Conservation (phyloP, 2,329 filamentous ascomycete species). For the Pseudogymnoascus sp. region DNA sequence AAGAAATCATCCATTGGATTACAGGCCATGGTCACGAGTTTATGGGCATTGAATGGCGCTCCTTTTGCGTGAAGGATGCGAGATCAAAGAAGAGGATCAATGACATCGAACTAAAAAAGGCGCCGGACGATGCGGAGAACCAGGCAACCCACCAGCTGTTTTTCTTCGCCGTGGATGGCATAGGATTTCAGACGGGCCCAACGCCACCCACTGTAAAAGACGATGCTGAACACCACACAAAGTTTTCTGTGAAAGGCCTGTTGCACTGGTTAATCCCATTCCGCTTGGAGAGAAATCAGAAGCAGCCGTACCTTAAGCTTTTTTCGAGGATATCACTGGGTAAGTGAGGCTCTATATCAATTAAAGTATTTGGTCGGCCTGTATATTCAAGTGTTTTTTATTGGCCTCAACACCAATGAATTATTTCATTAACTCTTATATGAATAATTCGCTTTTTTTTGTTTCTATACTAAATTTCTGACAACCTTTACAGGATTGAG, state of each 20-base stretch:
- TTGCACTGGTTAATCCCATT: slow-evolving; percentile 46
- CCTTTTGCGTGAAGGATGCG: slow-evolving; percentile 24
- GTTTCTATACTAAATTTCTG: background rate
- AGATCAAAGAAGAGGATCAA: slow-evolving; percentile 23
- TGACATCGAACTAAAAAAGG: slow-evolving; percentile 34
- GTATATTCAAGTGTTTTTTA: background rate
- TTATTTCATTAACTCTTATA: background rate
- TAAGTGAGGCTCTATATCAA: slow-evolving; percentile 25
- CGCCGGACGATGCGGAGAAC: slow-evolving; percentile 26
- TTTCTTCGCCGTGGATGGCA: slow-evolving; percentile 49
- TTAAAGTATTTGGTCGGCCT: too few species aligned
- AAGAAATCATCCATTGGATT: slow-evolving; percentile 37
- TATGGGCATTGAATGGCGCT: slow-evolving; percentile 25
- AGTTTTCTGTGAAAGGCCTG: slow-evolving; percentile 35
- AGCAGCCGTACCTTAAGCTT: slow-evolving; percentile 46
- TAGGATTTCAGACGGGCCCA: slow-evolving; percentile 9
- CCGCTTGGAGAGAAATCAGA: slow-evolving; percentile 34
- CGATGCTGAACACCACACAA: slow-evolving; percentile 11
- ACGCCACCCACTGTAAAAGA: background rate
- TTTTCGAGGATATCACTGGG: slow-evolving; percentile 52
- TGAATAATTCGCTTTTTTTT: background rate
- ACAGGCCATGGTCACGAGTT: slow-evolving; percentile 21
- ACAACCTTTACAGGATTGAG: slow-evolving; percentile 13
- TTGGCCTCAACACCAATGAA: background rate
- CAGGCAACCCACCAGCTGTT: slow-evolving; percentile 39